A percentile compares a stretch with the other conserved stretches of the same genome.
These are phyloP conservation scores for Patellifolia procumbens DNA, from an alignment of 179 eudicot genomes.

Conservation along the genomic window DNA sequence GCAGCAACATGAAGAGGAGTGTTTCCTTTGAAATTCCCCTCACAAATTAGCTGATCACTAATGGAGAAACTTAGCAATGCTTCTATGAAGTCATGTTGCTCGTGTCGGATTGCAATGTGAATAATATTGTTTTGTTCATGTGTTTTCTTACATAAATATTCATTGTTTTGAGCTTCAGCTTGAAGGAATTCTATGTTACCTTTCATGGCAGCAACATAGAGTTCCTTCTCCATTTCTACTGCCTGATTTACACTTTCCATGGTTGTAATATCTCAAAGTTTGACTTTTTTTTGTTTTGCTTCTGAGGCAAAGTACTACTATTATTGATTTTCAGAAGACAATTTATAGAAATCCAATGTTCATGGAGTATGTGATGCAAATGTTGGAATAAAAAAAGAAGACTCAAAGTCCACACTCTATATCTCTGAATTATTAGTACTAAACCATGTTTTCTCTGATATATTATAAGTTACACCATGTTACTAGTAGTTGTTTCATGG, in stretches of 20 bases:
- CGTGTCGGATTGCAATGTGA: slow-evolving; percentile 12
- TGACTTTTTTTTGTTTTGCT: too few relatives aligned
- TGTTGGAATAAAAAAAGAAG: too few relatives aligned
- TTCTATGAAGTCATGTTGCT: slow-evolving; percentile 3
- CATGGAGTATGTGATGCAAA: too few relatives aligned
- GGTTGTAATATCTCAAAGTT: neutral
- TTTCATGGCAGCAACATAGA: slow-evolving; percentile 6
- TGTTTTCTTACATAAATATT: slow-evolving; percentile 8
- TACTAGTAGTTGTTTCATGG: too few relatives aligned
- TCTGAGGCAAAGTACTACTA: too few relatives aligned
- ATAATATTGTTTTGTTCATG: slow-evolving; percentile 6
- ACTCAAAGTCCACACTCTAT: too few relatives aligned
- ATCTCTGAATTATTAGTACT: too few relatives aligned
- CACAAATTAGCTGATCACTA: neutral
- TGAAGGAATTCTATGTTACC: slow-evolving; percentile 8
- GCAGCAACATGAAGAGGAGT: slow-evolving; percentile 24
- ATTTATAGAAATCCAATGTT: too few relatives aligned
- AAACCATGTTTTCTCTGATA: too few relatives aligned
- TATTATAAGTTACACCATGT: too few relatives aligned
- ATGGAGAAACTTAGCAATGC: neutral
- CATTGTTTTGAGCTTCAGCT: neutral
- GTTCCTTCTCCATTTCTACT: slow-evolving; percentile 10
- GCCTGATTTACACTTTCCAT: neutral
- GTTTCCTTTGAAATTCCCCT: neutral
- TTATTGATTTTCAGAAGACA: too few relatives aligned